Percentiles rank a stretch among this genome's conserved stretches.
Conservation (phyloP, 345 rosid species). For the Mercurialis annua region DNA sequence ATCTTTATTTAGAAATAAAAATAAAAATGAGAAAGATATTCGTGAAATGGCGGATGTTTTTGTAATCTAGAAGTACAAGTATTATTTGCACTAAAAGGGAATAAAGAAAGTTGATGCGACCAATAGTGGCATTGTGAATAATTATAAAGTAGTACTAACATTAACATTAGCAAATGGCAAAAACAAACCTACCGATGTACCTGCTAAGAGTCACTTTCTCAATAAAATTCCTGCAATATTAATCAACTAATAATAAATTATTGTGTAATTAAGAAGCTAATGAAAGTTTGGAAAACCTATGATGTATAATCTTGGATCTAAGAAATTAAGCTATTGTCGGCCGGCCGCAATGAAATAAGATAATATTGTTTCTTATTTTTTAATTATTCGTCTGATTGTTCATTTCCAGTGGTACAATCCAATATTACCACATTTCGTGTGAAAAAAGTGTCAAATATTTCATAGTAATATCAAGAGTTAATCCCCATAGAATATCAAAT, state of each 20-base stretch:
- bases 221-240: conserved; percentile 1
- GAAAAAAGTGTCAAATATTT: too few species aligned
- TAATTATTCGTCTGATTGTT: too few species aligned
- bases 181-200: background rate
- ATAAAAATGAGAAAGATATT: too few species aligned
- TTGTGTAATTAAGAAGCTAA: background rate
- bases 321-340: conserved; percentile 8
- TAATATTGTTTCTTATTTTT: too few species aligned
- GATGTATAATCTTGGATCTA: background rate
- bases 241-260: background rate
- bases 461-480: background rate
- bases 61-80: too few species aligned
- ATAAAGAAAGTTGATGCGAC: background rate
- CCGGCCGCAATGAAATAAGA: background rate
- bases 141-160: background rate
- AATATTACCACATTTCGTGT: too few species aligned
- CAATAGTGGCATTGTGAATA: background rate
- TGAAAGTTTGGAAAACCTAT: background rate
- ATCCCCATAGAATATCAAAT: too few species aligned
- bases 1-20: too few species aligned
- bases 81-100: background rate
- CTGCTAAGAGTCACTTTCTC: conserved; percentile 13
- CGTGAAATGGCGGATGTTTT: too few species aligned
- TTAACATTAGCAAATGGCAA: background rate
- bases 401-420: too few species aligned